These are phyloP conservation scores for Handroanthus guayacan DNA, from an alignment of 257 asterid genomes.

Conservation along the genomic window DNA sequence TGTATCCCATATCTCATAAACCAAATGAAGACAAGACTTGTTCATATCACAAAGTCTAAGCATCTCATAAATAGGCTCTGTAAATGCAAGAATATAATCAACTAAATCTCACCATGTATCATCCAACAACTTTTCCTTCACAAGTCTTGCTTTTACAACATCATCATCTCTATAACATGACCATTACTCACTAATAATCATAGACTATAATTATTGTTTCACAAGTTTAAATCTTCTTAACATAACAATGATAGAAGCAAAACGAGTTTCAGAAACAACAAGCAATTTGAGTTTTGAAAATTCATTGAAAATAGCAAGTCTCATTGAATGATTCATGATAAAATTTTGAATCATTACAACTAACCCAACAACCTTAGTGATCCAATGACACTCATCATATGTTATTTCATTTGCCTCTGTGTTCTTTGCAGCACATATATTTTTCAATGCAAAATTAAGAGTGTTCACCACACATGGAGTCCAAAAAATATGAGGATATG, in stretches of 20 bases:
- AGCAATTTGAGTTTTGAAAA: not conserved
- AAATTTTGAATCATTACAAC: not conserved
- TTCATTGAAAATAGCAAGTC: not conserved
- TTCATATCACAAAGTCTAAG: no score
- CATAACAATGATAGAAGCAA: conserved; percentile 13
- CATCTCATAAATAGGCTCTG: no score
- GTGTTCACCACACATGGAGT: conserved; percentile 24
- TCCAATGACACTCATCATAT: conserved; percentile 23
- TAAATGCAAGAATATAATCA: no score
- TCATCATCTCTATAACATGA: conserved; percentile 17
- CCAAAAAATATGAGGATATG: not conserved
- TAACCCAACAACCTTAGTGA: not conserved
- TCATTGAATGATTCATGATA: conserved; percentile 4
- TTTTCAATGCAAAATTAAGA: conserved; percentile 24
- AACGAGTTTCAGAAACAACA: not conserved
- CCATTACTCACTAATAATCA: conserved; percentile 29
- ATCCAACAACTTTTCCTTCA: conserved; percentile 12
- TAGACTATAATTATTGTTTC: not conserved
- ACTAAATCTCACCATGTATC: not conserved
- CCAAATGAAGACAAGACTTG: not conserved
- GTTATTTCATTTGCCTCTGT: not conserved
- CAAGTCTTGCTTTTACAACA: not conserved
- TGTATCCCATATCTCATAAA: not conserved
- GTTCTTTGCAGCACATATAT: not conserved
- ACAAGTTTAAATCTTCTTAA: conserved; percentile 26